Evolutionary conservation across 148 eudicot species (phyloP).

Genomic region (Vaccinium darrowii): DNA sequence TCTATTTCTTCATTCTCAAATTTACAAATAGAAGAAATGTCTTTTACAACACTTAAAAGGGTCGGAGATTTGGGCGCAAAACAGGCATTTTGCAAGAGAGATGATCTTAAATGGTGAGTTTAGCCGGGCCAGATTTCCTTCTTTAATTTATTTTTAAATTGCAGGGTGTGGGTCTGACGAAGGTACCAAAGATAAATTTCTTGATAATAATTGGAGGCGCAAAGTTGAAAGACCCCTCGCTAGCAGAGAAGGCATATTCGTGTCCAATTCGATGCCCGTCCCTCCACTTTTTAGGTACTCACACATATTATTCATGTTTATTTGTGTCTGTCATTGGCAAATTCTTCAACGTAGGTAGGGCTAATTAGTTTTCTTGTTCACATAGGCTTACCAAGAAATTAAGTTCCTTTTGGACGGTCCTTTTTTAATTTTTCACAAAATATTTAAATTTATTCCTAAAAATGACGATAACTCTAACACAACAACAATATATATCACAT

Average conservation of each 20-base stretch:
- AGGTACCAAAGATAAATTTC: slow-evolving; percentile 64
- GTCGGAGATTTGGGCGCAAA: too few species aligned
- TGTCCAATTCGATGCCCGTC: slow-evolving; percentile 58
- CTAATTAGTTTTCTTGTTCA: neutral
- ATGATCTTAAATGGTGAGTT: too few species aligned
- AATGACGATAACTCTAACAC: neutral
- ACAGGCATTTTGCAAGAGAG: too few species aligned
- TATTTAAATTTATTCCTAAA: neutral
- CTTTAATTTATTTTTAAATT: neutral
- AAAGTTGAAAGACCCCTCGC: slow-evolving; percentile 41
- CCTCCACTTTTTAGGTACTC: slow-evolving; percentile 82
- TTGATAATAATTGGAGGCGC: slow-evolving; percentile 74
- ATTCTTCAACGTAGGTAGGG: neutral
- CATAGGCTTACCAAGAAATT: neutral
- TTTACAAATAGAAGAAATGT: neutral
- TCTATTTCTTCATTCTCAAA: neutral
- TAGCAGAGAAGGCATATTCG: slow-evolving; percentile 63
- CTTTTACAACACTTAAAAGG: too few species aligned
- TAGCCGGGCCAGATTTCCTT: too few species aligned
- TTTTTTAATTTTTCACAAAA: neutral
- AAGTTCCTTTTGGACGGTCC: neutral
- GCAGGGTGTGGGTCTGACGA: slow-evolving; percentile 75
- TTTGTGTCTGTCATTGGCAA: neutral
- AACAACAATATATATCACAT: neutral
- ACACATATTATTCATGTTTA: neutral